These are phyloP conservation scores for Senna tora DNA, from an alignment of 306 rosid genomes.

Conservation along the genomic window DNA sequence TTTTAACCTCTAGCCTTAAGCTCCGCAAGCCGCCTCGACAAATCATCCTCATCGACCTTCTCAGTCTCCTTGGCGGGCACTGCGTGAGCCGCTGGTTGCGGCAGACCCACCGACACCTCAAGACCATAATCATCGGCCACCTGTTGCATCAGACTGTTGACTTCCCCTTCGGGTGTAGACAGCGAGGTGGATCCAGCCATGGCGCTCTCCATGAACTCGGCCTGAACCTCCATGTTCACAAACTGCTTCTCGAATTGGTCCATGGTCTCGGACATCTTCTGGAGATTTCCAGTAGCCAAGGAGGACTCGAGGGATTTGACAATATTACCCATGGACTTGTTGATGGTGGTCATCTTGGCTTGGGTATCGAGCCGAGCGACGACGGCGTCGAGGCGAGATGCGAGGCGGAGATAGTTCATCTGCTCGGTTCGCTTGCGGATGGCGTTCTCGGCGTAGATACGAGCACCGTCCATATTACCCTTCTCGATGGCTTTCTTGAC, in stretches of 20 bases:
- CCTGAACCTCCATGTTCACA: constrained; percentile 97
- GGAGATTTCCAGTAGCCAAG: constrained; percentile 75
- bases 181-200: constrained; percentile 97
- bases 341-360: constrained; percentile 92
- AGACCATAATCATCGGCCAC: constrained; percentile 96
- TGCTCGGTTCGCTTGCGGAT: constrained; percentile 91
- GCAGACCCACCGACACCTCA: constrained; percentile 93
- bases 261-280: constrained; percentile 99
- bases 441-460: constrained; percentile 96
- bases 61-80: constrained; percentile 85
- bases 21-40: constrained; percentile 88
- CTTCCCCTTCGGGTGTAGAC: constrained; percentile 93
- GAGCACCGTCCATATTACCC: constrained; percentile 91
- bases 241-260: constrained; percentile 94
- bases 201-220: constrained; percentile 93
- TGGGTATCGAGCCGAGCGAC: constrained; percentile 96
- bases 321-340: constrained; percentile 85
- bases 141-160: constrained; percentile 93
- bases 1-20: constrained; percentile 92
- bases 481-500: constrained; percentile 96
- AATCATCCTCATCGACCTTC: constrained; percentile 85
- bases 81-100: constrained; percentile 84
- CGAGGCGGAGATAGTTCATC: constrained; percentile 92
- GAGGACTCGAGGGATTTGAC: constrained; percentile 86
- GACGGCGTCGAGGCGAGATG: constrained; percentile 93